A percentile compares a stretch with the other conserved stretches of the same genome.
Evolutionary conservation across 163 green algal species (phyloP).

Genomic region (Scenedesmus sp.): DNA sequence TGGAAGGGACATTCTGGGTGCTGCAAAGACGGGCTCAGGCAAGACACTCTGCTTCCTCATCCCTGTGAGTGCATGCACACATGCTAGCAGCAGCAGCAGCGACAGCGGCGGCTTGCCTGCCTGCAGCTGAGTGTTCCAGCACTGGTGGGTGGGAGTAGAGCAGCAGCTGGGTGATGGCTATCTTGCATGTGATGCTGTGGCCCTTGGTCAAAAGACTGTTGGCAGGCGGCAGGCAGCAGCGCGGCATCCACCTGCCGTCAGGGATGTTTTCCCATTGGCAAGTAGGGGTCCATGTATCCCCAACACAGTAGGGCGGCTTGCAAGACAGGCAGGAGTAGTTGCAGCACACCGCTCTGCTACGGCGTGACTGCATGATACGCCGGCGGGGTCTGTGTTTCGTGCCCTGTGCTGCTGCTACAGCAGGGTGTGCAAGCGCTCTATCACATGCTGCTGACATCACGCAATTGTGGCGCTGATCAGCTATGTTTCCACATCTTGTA

Average conservation of each 20-base stretch:
- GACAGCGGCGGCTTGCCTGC: neutral
- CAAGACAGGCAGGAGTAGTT: neutral
- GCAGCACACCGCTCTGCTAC: neutral
- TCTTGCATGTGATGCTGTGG: neutral
- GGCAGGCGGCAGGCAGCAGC: too few relatives aligned
- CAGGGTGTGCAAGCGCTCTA: neutral
- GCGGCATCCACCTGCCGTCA: too few relatives aligned
- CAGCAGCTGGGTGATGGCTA: neutral
- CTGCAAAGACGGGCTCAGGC: slow-evolving; percentile 97
- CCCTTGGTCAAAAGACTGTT: neutral
- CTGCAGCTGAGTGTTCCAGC: neutral
- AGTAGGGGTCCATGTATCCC: too few relatives aligned
- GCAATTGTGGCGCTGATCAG: neutral
- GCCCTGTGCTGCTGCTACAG: too few relatives aligned
- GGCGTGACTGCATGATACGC: neutral
- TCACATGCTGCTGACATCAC: neutral
- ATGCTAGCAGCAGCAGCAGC: neutral
- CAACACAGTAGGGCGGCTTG: too few relatives aligned
- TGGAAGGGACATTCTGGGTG: slow-evolving; percentile 96
- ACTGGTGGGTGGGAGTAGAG: neutral
- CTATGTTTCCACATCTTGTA: neutral
- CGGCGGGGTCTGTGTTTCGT: too few relatives aligned
- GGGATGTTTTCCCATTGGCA: too few relatives aligned
- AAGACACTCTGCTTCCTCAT: slow-evolving; percentile 99
- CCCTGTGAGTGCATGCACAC: slow-evolving; percentile 70